Conservation (phyloP, 164 flowering plant species). For the Taxillus chinensis region DNA sequence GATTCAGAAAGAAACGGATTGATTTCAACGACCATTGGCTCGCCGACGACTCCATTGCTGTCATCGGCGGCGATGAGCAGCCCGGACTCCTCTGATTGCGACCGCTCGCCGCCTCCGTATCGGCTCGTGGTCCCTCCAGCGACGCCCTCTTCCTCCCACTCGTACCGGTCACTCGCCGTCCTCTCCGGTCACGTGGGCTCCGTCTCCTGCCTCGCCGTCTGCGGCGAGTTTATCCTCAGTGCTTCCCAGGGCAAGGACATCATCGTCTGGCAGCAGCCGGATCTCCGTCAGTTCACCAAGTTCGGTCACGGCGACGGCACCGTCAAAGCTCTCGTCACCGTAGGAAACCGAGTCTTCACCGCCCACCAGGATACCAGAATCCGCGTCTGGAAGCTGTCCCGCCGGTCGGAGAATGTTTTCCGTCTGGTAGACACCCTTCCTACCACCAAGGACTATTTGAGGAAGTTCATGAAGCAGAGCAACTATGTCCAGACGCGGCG, state of each 20-base stretch:
- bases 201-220: constrained; percentile 74
- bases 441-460: constrained; percentile 73
- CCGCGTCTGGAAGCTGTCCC: constrained; percentile 84
- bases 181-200: constrained; percentile 74
- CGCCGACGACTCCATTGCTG: constrained; percentile 31
- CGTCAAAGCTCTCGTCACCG: constrained; percentile 67
- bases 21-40: constrained; percentile 10
- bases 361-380: constrained; percentile 90
- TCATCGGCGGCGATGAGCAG: constrained; percentile 15
- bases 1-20: constrained; percentile 8
- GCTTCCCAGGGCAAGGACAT: constrained; percentile 92
- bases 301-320: constrained; percentile 90
- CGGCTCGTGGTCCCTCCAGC: constrained; percentile 15
- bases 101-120: constrained; percentile 30
- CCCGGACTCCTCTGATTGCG: constrained; percentile 26
- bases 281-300: constrained; percentile 58
- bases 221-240: constrained; percentile 87
- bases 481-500: constrained; percentile 81
- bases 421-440: constrained; percentile 67
- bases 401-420: constrained; percentile 67
- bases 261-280: constrained; percentile 97
- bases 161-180: constrained; percentile 50
- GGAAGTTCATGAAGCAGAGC: constrained; percentile 81
- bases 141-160: constrained; percentile 12
- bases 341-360: constrained; percentile 73